Conservation (phyloP, 805 yeast genomes). For the Starmerella bombi region DNA sequence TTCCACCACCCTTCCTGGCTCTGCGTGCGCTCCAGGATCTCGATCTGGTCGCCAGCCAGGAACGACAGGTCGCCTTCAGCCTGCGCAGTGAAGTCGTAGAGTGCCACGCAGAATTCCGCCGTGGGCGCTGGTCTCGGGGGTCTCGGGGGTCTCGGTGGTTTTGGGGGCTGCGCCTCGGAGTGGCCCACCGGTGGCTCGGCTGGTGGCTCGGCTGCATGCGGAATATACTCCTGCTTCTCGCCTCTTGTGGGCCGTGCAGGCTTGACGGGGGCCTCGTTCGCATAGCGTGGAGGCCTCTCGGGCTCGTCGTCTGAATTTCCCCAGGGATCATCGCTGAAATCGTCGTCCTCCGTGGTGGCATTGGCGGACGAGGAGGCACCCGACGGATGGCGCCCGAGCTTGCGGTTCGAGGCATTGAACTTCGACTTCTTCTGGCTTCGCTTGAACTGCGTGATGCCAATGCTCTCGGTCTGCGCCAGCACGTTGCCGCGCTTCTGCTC, state of each 20-base stretch:
- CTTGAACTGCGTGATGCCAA: slow-evolving; percentile 72
- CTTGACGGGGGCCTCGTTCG: slow-evolving; percentile 17
- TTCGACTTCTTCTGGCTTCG: slow-evolving; percentile 77
- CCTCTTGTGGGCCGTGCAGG: slow-evolving; percentile 19
- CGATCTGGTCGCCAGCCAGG: slow-evolving; percentile 76
- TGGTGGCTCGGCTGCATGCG: slow-evolving; percentile 28
- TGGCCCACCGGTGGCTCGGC: slow-evolving; percentile 26
- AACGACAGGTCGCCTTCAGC: slow-evolving; percentile 84
- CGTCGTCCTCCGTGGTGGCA: slow-evolving; percentile 11
- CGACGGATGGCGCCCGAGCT: slow-evolving; percentile 34
- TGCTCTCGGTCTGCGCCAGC: slow-evolving; percentile 77
- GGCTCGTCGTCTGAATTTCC: not conserved
- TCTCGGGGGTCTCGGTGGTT: slow-evolving; percentile 4
- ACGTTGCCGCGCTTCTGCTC: slow-evolving; percentile 73
- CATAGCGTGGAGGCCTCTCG: slow-evolving; percentile 16
- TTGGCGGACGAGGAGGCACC: slow-evolving; percentile 28
- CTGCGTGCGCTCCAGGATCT: slow-evolving; percentile 64
- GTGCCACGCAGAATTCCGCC: slow-evolving; percentile 54
- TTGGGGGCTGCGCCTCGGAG: slow-evolving; percentile 6
- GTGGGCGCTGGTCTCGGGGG: slow-evolving; percentile 23
- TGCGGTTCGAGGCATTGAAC: slow-evolving; percentile 67
- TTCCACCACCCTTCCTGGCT: slow-evolving; percentile 98
- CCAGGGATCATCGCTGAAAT: not conserved
- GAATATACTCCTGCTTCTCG: slow-evolving; percentile 22
- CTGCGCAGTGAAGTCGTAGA: slow-evolving; percentile 85